These are phyloP conservation scores for Chernovozyma aurita DNA, from an alignment of 1,139 yeast species.

Conservation along the genomic window DNA sequence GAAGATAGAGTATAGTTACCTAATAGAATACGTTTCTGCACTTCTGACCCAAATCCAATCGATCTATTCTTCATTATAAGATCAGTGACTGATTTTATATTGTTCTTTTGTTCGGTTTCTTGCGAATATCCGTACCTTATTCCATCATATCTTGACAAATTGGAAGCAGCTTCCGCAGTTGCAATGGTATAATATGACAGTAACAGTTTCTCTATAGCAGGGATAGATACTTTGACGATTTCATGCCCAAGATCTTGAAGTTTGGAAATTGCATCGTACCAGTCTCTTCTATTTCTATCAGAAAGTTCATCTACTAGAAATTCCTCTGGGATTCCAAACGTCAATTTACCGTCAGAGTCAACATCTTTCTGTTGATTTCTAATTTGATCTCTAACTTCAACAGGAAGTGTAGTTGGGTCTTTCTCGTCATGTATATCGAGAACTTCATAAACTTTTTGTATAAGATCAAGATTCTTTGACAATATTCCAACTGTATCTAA, in stretches of 20 bases:
- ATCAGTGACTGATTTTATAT: not conserved
- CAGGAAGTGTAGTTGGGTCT: slow-evolving; percentile 74
- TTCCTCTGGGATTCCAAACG: slow-evolving; percentile 72
- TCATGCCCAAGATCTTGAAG: slow-evolving; percentile 50
- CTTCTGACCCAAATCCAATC: slow-evolving; percentile 73
- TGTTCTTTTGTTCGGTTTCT: slow-evolving; percentile 15
- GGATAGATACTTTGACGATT: slow-evolving; percentile 61
- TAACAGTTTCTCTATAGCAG: slow-evolving; percentile 61
- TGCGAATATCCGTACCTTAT: slow-evolving; percentile 62
- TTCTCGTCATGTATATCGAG: slow-evolving; percentile 60
- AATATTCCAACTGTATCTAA: slow-evolving; percentile 91
- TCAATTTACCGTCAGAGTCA: slow-evolving; percentile 18
- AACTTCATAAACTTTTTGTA: slow-evolving; percentile 48
- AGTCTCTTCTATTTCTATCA: slow-evolving; percentile 37
- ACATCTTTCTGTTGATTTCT: not conserved
- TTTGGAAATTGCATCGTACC: slow-evolving; percentile 41
- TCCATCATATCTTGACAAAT: slow-evolving; percentile 87
- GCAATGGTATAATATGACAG: slow-evolving; percentile 85
- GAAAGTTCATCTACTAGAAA: slow-evolving; percentile 56
- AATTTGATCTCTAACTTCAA: slow-evolving; percentile 7
- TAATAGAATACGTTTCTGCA: slow-evolving; percentile 71
- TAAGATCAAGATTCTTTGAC: slow-evolving; percentile 40
- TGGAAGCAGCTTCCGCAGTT: slow-evolving; percentile 93
- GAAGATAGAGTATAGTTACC: slow-evolving; percentile 87
- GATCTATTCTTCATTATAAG: slow-evolving; percentile 58